phyloP scores from a whole-genome alignment of 768 basidiomycete genomes.

The Inosperma sp. region DNA sequence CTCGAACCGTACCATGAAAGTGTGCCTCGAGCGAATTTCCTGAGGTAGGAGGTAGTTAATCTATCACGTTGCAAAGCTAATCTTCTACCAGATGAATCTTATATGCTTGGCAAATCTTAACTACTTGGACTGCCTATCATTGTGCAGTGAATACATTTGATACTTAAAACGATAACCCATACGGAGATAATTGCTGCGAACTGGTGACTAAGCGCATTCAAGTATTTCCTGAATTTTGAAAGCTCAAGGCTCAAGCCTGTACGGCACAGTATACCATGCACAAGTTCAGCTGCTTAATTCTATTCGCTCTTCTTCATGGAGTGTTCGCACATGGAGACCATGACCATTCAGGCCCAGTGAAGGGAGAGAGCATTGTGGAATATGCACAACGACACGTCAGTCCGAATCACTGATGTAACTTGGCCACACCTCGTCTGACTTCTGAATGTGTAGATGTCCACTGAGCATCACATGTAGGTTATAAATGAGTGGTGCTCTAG shows the following conservation, averaged over 20 bases:
- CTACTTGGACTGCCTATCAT: too few relatives aligned
- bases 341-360: slow-evolving; percentile 42
- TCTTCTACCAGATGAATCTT: too few relatives aligned
- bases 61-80: too few relatives aligned
- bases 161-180: too few relatives aligned
- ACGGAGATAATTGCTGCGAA: too few relatives aligned
- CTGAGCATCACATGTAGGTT: slow-evolving; percentile 80
- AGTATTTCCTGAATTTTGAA: neutral
- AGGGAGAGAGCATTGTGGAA: slow-evolving; percentile 64
- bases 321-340: slow-evolving; percentile 58
- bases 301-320: slow-evolving; percentile 32
- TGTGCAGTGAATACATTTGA: too few relatives aligned
- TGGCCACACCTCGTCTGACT: slow-evolving; percentile 8
- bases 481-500: neutral
- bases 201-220: slow-evolving; percentile 14
- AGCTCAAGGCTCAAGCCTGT: neutral
- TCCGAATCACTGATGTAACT: slow-evolving; percentile 18
- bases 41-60: too few relatives aligned
- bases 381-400: slow-evolving; percentile 92
- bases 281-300: slow-evolving; percentile 37
- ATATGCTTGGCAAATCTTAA: too few relatives aligned
- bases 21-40: too few relatives aligned
- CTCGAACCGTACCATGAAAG: too few relatives aligned
- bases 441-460: slow-evolving; percentile 60
- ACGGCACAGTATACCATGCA: neutral